phyloP scores from a whole-genome alignment of 2,329 filamentous ascomycete species.

The Rasamsonia emersonii region DNA sequence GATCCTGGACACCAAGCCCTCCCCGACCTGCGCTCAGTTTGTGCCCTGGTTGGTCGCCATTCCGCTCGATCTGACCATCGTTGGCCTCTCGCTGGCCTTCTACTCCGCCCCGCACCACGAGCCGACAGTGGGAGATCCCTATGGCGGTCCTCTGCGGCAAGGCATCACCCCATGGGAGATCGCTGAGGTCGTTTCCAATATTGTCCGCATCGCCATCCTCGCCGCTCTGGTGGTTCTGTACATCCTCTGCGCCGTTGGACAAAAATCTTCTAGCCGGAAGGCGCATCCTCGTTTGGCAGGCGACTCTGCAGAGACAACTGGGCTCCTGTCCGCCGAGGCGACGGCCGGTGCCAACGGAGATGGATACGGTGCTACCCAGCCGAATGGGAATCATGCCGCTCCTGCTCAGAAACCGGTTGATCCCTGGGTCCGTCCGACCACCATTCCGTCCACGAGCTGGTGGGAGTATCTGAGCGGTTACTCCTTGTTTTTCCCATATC shows the following conservation, averaged over 20 bases:
- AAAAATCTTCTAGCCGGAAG: constrained; percentile 31
- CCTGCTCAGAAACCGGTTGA: constrained; percentile 41
- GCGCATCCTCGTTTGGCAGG: constrained; percentile 23
- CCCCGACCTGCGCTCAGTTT: constrained; percentile 72
- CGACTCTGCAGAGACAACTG: constrained; percentile 34
- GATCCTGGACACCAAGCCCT: constrained; percentile 72
- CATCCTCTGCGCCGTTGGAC: constrained; percentile 39
- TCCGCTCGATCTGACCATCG: constrained; percentile 63
- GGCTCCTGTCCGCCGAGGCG: constrained; percentile 32
- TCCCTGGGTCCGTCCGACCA: constrained; percentile 83
- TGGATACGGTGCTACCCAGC: constrained; percentile 39
- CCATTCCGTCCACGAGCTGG: constrained; percentile 81
- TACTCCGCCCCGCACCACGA: constrained; percentile 62
- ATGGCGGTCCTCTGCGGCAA: constrained; percentile 32
- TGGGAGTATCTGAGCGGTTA: constrained; percentile 93
- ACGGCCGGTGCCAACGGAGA: constrained; percentile 42
- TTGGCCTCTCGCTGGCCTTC: constrained; percentile 59
- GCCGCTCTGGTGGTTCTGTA: constrained; percentile 55
- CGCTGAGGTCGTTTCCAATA: constrained; percentile 45
- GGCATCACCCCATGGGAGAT: constrained; percentile 36
- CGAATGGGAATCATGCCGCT: constrained; percentile 7
- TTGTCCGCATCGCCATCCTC: constrained; percentile 60
- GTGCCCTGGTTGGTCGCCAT: constrained; percentile 68
- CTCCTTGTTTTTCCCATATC: constrained; percentile 87
- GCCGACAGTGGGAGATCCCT: constrained; percentile 43